Percentiles rank a stretch among this genome's conserved stretches.
phyloP scores from a whole-genome alignment of 1,284 basidiomycete species.

The Rhodotorula sp. region DNA sequence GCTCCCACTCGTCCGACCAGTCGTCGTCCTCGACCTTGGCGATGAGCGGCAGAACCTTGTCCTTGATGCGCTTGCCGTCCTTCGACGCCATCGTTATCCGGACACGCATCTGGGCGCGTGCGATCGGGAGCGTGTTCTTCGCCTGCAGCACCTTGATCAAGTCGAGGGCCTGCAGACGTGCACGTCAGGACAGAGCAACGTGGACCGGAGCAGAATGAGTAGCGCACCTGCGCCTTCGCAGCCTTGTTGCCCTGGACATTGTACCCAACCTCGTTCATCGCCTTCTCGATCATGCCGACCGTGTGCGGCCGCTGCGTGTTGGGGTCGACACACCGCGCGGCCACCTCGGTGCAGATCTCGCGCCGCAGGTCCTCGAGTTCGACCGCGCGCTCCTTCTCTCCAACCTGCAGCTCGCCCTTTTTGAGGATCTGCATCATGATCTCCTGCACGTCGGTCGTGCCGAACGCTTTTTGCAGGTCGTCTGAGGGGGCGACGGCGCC shows the following conservation, averaged over 20 bases:
- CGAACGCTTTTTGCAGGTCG: slow-evolving; percentile 90
- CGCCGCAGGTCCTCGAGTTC: slow-evolving; percentile 79
- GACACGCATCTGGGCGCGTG: slow-evolving; percentile 89
- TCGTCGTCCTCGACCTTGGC: slow-evolving; percentile 86
- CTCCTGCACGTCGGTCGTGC: slow-evolving; percentile 68
- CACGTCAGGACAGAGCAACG: not conserved
- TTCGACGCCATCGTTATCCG: slow-evolving; percentile 74
- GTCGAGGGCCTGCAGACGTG: slow-evolving; percentile 71
- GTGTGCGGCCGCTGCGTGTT: slow-evolving; percentile 84
- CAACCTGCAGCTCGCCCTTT: slow-evolving; percentile 95
- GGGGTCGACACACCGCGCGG: slow-evolving; percentile 94
- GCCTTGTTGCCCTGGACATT: slow-evolving; percentile 84
- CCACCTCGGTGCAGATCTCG: slow-evolving; percentile 91
- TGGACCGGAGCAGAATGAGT: too few species aligned
- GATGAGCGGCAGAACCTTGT: slow-evolving; percentile 69
- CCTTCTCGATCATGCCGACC: slow-evolving; percentile 96
- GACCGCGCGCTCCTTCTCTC: slow-evolving; percentile 92
- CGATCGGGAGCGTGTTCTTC: slow-evolving; percentile 80
- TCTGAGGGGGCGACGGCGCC: slow-evolving; percentile 86
- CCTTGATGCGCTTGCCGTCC: slow-evolving; percentile 71
- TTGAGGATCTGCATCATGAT: slow-evolving; percentile 91
- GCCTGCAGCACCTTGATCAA: slow-evolving; percentile 83
- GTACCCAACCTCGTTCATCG: slow-evolving; percentile 91
- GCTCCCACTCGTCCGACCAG: slow-evolving; percentile 78
- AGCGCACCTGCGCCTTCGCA: slow-evolving; percentile 81